Conservation (phyloP, 2,329 filamentous ascomycete genomes). For the Septoria linicola region DNA sequence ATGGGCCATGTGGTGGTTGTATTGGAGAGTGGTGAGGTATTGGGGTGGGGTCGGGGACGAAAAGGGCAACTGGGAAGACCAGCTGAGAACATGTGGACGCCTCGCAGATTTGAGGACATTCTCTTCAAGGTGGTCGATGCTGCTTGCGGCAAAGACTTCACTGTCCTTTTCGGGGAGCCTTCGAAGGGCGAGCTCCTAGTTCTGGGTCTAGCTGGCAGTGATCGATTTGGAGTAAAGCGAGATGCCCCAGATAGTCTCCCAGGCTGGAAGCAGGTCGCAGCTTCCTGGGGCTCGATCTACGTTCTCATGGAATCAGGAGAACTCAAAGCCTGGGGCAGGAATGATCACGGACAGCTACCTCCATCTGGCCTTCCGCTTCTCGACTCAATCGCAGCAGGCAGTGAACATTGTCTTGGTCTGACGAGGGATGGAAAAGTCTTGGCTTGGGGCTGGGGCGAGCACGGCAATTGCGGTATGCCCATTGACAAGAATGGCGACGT, state of each 20-base stretch:
- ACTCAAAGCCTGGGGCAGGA: slow-evolving; percentile 73
- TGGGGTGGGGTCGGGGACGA: slow-evolving; percentile 83
- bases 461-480: slow-evolving; percentile 85
- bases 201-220: slow-evolving; percentile 75
- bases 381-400: slow-evolving; percentile 71
- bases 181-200: slow-evolving; percentile 61
- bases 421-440: slow-evolving; percentile 65
- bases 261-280: slow-evolving; percentile 66
- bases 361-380: slow-evolving; percentile 61
- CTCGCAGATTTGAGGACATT: slow-evolving; percentile 59
- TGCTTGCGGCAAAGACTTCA: slow-evolving; percentile 83
- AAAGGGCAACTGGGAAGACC: slow-evolving; percentile 77
- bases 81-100: slow-evolving; percentile 55
- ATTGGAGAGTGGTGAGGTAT: slow-evolving; percentile 71
- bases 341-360: slow-evolving; percentile 80
- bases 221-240: slow-evolving; percentile 51
- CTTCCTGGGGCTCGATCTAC: slow-evolving; percentile 81
- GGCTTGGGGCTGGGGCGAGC: slow-evolving; percentile 95
- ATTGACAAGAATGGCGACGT: slow-evolving; percentile 63
- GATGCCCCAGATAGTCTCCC: slow-evolving; percentile 53
- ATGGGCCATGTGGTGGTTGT: slow-evolving; percentile 77
- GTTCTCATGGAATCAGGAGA: slow-evolving; percentile 62
- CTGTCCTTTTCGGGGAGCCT: slow-evolving; percentile 62
- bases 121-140: slow-evolving; percentile 65
- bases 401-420: slow-evolving; percentile 81